phyloP scores from a whole-genome alignment of 2,329 filamentous ascomycete species.

The Alternaria gansuensis region DNA sequence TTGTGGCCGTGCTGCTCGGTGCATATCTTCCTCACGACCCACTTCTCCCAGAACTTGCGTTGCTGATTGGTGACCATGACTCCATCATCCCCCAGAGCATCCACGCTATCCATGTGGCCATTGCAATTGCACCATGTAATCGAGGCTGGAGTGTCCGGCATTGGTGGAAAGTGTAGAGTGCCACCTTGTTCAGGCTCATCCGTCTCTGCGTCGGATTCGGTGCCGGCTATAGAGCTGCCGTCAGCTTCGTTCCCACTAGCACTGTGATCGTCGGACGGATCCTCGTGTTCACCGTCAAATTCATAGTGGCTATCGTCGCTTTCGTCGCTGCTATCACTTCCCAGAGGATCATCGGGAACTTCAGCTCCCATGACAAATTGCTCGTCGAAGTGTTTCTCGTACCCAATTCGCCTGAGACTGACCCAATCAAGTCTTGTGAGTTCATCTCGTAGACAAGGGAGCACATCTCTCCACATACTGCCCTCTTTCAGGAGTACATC shows the following conservation, averaged over 20 bases:
- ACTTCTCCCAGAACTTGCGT: constrained; percentile 65
- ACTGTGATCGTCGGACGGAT: constrained; percentile 28
- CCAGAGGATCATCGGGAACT: constrained; percentile 57
- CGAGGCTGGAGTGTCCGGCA: constrained; percentile 58
- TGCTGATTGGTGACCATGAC: constrained; percentile 58
- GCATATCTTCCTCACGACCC: constrained; percentile 60
- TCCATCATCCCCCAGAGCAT: constrained; percentile 61
- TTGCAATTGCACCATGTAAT: constrained; percentile 59
- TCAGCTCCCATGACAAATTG: constrained; percentile 58
- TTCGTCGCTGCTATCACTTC: constrained; percentile 56
- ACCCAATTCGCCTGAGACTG: constrained; percentile 69
- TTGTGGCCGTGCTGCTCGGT: constrained; percentile 54
- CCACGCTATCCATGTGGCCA: constrained; percentile 53
- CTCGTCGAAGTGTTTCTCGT: constrained; percentile 64
- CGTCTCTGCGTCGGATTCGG: constrained; percentile 47
- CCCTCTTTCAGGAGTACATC: constrained; percentile 69
- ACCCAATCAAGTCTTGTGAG: constrained; percentile 69
- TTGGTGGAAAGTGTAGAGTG: constrained; percentile 58
- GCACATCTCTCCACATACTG: constrained; percentile 68
- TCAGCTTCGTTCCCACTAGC: constrained; percentile 46
- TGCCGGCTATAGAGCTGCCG: constrained; percentile 47
- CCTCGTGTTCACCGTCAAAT: constrained; percentile 37
- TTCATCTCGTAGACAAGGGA: constrained; percentile 64
- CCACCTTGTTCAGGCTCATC: constrained; percentile 52
- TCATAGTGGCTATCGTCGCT: constrained; percentile 51